A percentile compares a stretch with the other conserved stretches of the same genome.
phyloP scores from a whole-genome alignment of 228 moss, liverwort and hornwort species.

The Sphagnum fallax region DNA sequence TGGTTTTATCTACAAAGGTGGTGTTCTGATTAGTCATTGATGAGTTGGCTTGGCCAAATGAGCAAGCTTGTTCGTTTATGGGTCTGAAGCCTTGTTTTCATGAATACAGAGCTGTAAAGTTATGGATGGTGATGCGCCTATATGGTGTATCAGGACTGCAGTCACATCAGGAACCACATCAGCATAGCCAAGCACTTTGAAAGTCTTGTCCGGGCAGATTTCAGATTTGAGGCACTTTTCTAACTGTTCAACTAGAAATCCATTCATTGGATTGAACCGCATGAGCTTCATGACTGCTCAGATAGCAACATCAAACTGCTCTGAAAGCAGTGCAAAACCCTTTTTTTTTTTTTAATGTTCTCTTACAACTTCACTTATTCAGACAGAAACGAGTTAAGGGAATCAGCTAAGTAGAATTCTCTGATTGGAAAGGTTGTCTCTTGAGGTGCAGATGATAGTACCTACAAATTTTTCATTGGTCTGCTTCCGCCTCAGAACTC shows the following conservation, averaged over 20 bases:
- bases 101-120: slow-evolving; percentile 57
- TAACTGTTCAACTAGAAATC: background rate
- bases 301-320: background rate
- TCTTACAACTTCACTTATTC: background rate
- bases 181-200: slow-evolving; percentile 56
- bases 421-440: background rate
- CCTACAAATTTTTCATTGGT: slow-evolving; percentile 52
- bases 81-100: too few species aligned
- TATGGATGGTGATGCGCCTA: slow-evolving; percentile 82
- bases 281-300: background rate
- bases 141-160: slow-evolving; percentile 64
- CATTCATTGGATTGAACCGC: background rate
- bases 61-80: too few species aligned
- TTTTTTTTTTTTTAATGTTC: background rate
- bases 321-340: background rate
- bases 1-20: too few species aligned
- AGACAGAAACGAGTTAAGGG: background rate
- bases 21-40: too few species aligned
- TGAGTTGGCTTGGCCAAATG: too few species aligned
- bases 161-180: slow-evolving; percentile 55
- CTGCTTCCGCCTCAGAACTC: slow-evolving; percentile 72
- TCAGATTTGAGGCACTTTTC: slow-evolving; percentile 47
- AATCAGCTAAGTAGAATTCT: background rate
- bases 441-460: slow-evolving; percentile 30
- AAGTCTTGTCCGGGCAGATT: slow-evolving; percentile 39